Base-by-base conservation (phyloP, 805 yeast species). In the Pichia sporocuriosa region DNA sequence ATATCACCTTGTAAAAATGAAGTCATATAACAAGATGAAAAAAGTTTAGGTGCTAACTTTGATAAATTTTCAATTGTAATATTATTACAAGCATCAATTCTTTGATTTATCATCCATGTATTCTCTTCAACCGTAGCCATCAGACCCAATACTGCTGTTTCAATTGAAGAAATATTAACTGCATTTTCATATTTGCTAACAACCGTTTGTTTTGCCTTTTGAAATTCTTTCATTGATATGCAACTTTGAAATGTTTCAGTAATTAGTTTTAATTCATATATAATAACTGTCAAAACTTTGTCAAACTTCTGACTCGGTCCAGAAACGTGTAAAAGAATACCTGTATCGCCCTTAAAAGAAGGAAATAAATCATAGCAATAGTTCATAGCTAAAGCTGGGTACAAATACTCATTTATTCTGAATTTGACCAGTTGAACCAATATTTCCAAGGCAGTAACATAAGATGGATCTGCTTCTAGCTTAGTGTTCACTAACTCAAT, bases 361-460 rank as follows among this genome's bases (percentile, higher is more conserved):
- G 86, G 73, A 28, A 58, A 63, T 0, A 82, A 46, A 16, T 74
- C 78, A 74, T 82, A 82, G 0, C 72, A 55, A 51, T 69, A 79
- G 1, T 79, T 77, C 9, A 79, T 44, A n/a, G 67, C 54, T 42
- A 78, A 75, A 1, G 79, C 68, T 1, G 74, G 71, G 52, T 81
- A 83, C 1, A 83, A 50, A 5, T 47, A 45, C 4, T 62, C 55
- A 20, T 68, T 57, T 0, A 81, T 51, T 12, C 57, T 54, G 1
- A 56, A 51, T 20, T 69, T 74, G 4, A 79, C 47, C 3, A 77
- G 39, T 37, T 75, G 77, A 9, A 70, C 65, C 2, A 81, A 44
- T 5, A 82, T 54, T 47, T 83, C 88, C 11, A 74, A 48, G n/a
- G 66, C 62, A 47, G 77, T 69, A 2, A 74, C 65, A 36, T 61